Percentiles rank a stretch among this genome's conserved stretches.
phyloP scores from a whole-genome alignment of 2,329 filamentous ascomycete species.

The Stagonosporopsis rhizophila region DNA sequence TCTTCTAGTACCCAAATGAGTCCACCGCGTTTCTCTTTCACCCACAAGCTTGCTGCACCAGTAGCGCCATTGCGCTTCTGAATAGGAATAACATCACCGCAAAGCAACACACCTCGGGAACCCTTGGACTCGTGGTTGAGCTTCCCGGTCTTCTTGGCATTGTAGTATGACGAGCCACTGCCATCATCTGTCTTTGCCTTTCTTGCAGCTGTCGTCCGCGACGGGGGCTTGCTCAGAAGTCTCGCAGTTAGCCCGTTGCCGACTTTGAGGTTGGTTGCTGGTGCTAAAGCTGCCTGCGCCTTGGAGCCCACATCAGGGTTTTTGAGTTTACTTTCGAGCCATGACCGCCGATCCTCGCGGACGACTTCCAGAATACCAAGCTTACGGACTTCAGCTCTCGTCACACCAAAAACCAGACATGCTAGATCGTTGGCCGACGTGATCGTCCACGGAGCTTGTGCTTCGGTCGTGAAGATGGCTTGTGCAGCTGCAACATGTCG shows the following conservation, averaged over 20 bases:
- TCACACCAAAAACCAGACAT: slow-evolving; percentile 98
- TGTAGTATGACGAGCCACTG: slow-evolving; percentile 55
- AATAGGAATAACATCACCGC: slow-evolving; percentile 97
- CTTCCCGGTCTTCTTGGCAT: slow-evolving; percentile 61
- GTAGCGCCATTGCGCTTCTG: slow-evolving; percentile 92
- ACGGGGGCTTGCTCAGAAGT: slow-evolving; percentile 81
- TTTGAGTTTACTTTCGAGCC: slow-evolving; percentile 85
- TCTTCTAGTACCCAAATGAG: slow-evolving; percentile 98
- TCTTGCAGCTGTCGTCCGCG: slow-evolving; percentile 61
- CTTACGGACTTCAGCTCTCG: slow-evolving; percentile 91
- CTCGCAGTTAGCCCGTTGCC: slow-evolving; percentile 87
- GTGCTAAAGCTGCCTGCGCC: slow-evolving; percentile 44
- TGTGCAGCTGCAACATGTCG: slow-evolving; percentile 91
- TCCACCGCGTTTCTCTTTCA: slow-evolving; percentile 93
- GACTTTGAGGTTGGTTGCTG: slow-evolving; percentile 62
- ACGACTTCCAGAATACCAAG: slow-evolving; percentile 96
- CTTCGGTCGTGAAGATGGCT: slow-evolving; percentile 96
- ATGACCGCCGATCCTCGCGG: slow-evolving; percentile 83
- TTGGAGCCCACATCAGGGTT: slow-evolving; percentile 63
- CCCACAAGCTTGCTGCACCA: slow-evolving; percentile 95
- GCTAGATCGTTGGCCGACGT: slow-evolving; percentile 95
- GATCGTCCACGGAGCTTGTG: slow-evolving; percentile 91
- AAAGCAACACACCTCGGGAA: slow-evolving; percentile 87
- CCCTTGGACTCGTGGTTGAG: slow-evolving; percentile 74
- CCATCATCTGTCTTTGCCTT: slow-evolving; percentile 72